These are phyloP conservation scores for Naganishia vishniacii DNA, from an alignment of 768 basidiomycete genomes.

Conservation along the genomic window DNA sequence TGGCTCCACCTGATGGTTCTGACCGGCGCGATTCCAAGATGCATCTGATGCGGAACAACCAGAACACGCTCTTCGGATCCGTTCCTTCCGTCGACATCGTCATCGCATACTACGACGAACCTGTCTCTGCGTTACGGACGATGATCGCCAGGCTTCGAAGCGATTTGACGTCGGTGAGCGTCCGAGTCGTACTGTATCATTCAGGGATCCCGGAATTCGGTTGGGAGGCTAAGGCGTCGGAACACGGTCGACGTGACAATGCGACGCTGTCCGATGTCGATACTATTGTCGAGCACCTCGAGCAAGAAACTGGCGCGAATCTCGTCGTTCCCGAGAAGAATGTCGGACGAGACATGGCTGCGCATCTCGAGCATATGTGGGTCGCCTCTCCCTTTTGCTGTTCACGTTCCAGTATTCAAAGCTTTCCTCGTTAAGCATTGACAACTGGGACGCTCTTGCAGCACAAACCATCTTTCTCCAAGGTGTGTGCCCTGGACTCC, in stretches of 20 bases:
- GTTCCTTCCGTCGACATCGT: not conserved
- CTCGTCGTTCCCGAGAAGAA: not conserved
- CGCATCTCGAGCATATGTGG: not conserved
- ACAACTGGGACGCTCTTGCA: not conserved
- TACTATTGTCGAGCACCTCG: not conserved
- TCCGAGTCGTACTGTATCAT: not conserved
- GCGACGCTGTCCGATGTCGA: not conserved
- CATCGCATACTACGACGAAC: not conserved
- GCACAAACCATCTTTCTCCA: conserved; percentile 9
- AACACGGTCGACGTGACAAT: not conserved
- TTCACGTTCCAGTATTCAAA: too few species aligned
- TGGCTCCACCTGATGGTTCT: too few species aligned
- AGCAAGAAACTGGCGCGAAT: not conserved
- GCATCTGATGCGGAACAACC: not conserved
- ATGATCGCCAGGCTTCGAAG: not conserved
- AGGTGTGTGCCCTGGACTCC: not conserved
- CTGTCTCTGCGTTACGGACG: not conserved
- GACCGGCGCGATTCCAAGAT: too few species aligned
- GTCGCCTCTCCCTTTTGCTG: not conserved
- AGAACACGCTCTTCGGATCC: not conserved
- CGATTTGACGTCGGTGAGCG: not conserved
- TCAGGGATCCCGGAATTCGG: not conserved
- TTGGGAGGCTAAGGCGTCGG: not conserved
- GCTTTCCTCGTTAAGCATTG: not conserved
- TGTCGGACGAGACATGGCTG: not conserved